These are phyloP conservation scores for Exophiala sp. DNA, from an alignment of 2,329 filamentous ascomycete genomes.

Conservation along the genomic window DNA sequence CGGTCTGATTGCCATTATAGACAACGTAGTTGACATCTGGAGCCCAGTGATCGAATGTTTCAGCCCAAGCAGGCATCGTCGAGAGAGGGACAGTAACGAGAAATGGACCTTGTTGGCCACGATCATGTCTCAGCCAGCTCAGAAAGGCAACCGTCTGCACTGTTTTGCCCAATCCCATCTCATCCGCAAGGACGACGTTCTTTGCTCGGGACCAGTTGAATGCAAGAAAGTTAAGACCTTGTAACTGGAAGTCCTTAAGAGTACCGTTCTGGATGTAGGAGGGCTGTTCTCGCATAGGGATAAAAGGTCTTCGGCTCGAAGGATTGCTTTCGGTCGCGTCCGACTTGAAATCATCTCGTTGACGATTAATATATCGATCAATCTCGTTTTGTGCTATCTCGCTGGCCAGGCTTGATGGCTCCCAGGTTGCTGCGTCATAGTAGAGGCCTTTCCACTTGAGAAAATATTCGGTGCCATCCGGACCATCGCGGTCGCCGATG, in stretches of 20 bases:
- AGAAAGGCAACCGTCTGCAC: slow-evolving; percentile 97
- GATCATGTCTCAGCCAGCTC: slow-evolving; percentile 90
- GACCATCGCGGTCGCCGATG: slow-evolving; percentile 76
- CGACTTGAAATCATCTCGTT: slow-evolving; percentile 74
- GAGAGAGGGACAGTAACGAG: slow-evolving; percentile 96
- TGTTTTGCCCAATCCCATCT: slow-evolving; percentile 98
- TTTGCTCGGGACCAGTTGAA: slow-evolving; percentile 93
- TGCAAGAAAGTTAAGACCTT: slow-evolving; percentile 88
- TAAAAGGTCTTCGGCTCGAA: slow-evolving; percentile 68
- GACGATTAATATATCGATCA: slow-evolving; percentile 83
- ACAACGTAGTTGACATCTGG: slow-evolving; percentile 96
- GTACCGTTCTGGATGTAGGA: slow-evolving; percentile 79
- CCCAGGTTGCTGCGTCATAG: slow-evolving; percentile 96
- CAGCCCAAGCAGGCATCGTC: slow-evolving; percentile 96
- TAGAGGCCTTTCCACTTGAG: slow-evolving; percentile 96
- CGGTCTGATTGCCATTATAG: slow-evolving; percentile 84
- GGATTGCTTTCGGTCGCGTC: slow-evolving; percentile 73
- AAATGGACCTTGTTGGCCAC: slow-evolving; percentile 88
- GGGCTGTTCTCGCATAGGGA: slow-evolving; percentile 74
- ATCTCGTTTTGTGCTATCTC: slow-evolving; percentile 82
- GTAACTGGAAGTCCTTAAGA: slow-evolving; percentile 88
- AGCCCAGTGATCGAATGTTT: slow-evolving; percentile 95
- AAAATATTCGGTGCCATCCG: slow-evolving; percentile 80
- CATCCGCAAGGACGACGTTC: slow-evolving; percentile 95
- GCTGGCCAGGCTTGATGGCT: slow-evolving; percentile 70